Percentiles rank a stretch among this genome's conserved stretches.
phyloP scores from a whole-genome alignment of 2,329 filamentous ascomycete genomes.

The Trichoderma sp. region DNA sequence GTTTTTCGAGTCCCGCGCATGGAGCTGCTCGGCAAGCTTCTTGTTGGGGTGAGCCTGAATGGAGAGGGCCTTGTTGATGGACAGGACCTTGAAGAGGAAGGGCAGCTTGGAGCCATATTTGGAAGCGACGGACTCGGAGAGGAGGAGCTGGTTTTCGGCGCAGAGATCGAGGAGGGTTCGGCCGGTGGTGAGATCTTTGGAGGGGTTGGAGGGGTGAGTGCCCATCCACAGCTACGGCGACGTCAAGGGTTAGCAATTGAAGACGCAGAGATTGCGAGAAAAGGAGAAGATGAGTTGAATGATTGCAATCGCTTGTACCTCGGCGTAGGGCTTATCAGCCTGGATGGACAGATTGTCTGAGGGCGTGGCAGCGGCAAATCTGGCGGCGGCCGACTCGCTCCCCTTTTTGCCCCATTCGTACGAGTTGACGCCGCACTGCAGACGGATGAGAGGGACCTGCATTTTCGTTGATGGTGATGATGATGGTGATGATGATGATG shows the following conservation, averaged over 20 bases:
- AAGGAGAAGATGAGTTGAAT: neutral
- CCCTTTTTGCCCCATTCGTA: slow-evolving; percentile 99
- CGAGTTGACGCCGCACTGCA: slow-evolving; percentile 92
- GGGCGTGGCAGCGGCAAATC: slow-evolving; percentile 82
- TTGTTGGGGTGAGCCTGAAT: slow-evolving; percentile 98
- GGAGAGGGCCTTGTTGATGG: slow-evolving; percentile 90
- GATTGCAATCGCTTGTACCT: slow-evolving; percentile 57
- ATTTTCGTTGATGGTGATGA: slow-evolving; percentile 36
- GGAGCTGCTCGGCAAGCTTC: slow-evolving; percentile 81
- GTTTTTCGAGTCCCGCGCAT: slow-evolving; percentile 83
- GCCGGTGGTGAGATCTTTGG: slow-evolving; percentile 80
- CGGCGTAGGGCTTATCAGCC: slow-evolving; percentile 87
- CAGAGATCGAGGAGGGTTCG: slow-evolving; percentile 85
- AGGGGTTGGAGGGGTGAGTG: slow-evolving; percentile 93
- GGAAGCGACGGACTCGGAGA: slow-evolving; percentile 69
- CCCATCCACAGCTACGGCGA: slow-evolving; percentile 88
- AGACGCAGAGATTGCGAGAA: neutral
- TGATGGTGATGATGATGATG: neutral
- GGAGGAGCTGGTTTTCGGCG: slow-evolving; percentile 78
- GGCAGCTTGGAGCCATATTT: slow-evolving; percentile 81
- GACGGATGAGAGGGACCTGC: slow-evolving; percentile 79
- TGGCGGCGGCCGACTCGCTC: slow-evolving; percentile 80
- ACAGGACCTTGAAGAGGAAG: slow-evolving; percentile 97
- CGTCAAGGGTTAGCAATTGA: neutral
- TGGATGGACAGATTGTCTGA: slow-evolving; percentile 72